A percentile compares a stretch with the other conserved stretches of the same genome.
Evolutionary conservation across 768 basidiomycete species (phyloP).

Genomic region (Pulveroboletus frians): DNA sequence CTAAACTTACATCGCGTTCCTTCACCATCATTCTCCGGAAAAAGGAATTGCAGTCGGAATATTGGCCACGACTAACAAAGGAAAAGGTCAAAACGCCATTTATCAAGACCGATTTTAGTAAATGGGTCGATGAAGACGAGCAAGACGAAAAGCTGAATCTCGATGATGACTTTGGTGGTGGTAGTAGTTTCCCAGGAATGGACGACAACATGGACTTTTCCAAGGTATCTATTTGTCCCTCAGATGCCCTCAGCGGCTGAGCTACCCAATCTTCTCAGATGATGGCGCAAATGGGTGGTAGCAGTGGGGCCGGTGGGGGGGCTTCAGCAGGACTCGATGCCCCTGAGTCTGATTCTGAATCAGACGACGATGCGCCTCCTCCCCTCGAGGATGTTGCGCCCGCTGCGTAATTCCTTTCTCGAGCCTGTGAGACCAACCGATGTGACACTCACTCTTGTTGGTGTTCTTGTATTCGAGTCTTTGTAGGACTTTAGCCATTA

Average conservation of each 20-base stretch:
- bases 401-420: too few relatives aligned
- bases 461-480: too few relatives aligned
- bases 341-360: too few relatives aligned
- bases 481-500: too few relatives aligned
- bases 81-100: slow-evolving; percentile 75
- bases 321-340: too few relatives aligned
- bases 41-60: slow-evolving; percentile 69
- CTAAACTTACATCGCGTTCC: slow-evolving; percentile 52
- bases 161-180: slow-evolving; percentile 35
- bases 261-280: slow-evolving; percentile 27
- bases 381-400: too few relatives aligned
- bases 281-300: slow-evolving; percentile 30
- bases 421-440: too few relatives aligned
- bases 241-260: slow-evolving; percentile 2
- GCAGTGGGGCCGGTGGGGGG: too few relatives aligned
- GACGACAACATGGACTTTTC: slow-evolving; percentile 56
- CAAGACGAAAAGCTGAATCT: slow-evolving; percentile 58
- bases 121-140: slow-evolving; percentile 98
- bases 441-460: too few relatives aligned
- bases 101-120: slow-evolving; percentile 92
- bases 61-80: slow-evolving; percentile 91
- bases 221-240: slow-evolving; percentile 38
- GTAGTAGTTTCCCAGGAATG: slow-evolving; percentile 39
- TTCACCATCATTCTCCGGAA: slow-evolving; percentile 72
- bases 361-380: too few relatives aligned